A percentile compares a stretch with the other conserved stretches of the same genome.
phyloP scores from a whole-genome alignment of 768 basidiomycete species.

The Russula sp. region DNA sequence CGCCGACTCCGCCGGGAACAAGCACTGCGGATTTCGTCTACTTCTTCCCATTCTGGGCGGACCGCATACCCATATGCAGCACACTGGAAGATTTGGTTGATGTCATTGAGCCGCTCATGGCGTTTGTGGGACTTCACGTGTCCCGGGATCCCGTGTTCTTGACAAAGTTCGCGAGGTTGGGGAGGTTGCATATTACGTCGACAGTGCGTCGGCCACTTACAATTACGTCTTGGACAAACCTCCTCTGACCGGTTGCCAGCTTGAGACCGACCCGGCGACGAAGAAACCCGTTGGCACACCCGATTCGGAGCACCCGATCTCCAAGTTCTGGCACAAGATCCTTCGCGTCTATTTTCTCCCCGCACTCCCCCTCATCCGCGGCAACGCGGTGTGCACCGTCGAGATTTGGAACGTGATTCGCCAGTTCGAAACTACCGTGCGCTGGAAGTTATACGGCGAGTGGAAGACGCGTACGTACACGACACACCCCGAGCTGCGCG shows the following conservation, averaged over 20 bases:
- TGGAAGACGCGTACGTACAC: constrained; percentile 76
- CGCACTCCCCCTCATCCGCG: constrained; percentile 75
- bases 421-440: constrained; percentile 67
- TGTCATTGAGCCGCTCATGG: constrained; percentile 74
- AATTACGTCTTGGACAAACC: neutral
- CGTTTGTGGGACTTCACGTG: constrained; percentile 73
- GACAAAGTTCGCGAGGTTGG: constrained; percentile 75
- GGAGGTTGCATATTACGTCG: constrained; percentile 53
- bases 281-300: constrained; percentile 52
- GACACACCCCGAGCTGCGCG: constrained; percentile 70
- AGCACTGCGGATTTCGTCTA: constrained; percentile 73
- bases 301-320: constrained; percentile 53
- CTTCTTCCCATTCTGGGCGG: constrained; percentile 84
- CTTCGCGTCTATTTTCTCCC: constrained; percentile 80
- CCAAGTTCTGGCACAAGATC: constrained; percentile 81
- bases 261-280: constrained; percentile 51
- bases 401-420: constrained; percentile 91
- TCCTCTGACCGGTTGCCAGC: constrained; percentile 28
- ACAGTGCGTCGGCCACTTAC: constrained; percentile 37
- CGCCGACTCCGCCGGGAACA: constrained; percentile 79
- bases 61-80: constrained; percentile 60
- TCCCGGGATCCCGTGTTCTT: constrained; percentile 74
- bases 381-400: constrained; percentile 82
- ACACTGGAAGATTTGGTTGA: constrained; percentile 63
- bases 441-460: constrained; percentile 93